A percentile compares a stretch with the other conserved stretches of the same genome.
Evolutionary conservation across 1,139 yeast genomes (phyloP).

Genomic region (Chernovozyma aurita): DNA sequence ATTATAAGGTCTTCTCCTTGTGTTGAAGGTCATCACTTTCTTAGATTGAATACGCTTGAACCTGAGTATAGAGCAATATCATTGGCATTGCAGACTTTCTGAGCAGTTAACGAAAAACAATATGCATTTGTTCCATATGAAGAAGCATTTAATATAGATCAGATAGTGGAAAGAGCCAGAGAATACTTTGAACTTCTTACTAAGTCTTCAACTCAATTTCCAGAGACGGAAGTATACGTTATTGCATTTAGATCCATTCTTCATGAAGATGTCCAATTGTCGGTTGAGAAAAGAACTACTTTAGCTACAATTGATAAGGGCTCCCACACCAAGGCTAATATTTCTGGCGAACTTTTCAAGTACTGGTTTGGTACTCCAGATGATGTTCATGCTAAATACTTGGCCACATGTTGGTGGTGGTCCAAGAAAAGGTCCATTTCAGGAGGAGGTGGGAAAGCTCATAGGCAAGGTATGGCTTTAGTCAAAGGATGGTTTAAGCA

Average conservation of each 20-base stretch:
- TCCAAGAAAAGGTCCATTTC: constrained; percentile 17
- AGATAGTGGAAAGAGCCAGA: constrained; percentile 14
- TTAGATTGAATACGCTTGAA: constrained; percentile 16
- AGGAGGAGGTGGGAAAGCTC: constrained; percentile 28
- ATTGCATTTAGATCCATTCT: constrained; percentile 28
- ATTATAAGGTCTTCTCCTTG: constrained; percentile 25
- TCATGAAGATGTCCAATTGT: constrained; percentile 18
- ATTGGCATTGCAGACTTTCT: constrained; percentile 23
- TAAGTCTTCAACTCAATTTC: constrained; percentile 8
- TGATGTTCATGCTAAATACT: constrained; percentile 20
- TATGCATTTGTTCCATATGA: constrained; percentile 21
- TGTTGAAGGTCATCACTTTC: constrained; percentile 18
- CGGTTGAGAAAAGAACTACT: constrained; percentile 17
- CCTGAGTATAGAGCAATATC: constrained; percentile 19
- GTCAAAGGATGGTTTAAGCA: constrained; percentile 25
- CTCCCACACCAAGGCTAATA: constrained; percentile 27
- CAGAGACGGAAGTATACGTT: constrained; percentile 18
- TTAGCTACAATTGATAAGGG: constrained; percentile 21
- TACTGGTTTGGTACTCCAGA: constrained; percentile 33
- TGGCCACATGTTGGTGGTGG: constrained; percentile 36
- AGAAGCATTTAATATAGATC: constrained; percentile 21
- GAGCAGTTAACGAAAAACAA: constrained; percentile 8
- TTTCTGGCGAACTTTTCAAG: constrained; percentile 27
- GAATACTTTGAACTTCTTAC: constrained; percentile 12
- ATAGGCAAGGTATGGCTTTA: constrained; percentile 22